Evolutionary conservation across 2,329 filamentous ascomycete species (phyloP).

Genomic region (Epicoccum sorghinum): DNA sequence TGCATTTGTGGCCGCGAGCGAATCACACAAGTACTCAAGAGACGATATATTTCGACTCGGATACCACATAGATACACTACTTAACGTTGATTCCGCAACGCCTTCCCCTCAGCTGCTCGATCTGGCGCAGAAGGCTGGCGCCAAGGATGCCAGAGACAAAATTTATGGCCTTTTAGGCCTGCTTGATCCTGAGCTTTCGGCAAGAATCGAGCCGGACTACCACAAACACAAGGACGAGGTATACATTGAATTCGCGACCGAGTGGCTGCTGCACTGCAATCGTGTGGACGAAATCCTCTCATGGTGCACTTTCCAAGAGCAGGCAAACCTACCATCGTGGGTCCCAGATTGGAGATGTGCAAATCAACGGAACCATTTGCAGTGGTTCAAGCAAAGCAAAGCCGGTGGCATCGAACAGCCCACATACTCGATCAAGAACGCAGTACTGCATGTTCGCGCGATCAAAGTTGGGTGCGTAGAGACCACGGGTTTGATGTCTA

Average conservation of each 20-base stretch:
- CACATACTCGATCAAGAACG: not conserved
- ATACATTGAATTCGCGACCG: not conserved
- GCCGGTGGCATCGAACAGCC: not conserved
- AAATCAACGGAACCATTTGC: no score
- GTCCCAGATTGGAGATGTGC: not conserved
- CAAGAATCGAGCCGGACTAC: not conserved
- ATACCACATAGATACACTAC: not conserved
- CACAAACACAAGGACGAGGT: not conserved
- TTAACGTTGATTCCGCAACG: no score
- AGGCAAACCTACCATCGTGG: not conserved
- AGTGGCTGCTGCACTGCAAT: not conserved
- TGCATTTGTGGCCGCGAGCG: not conserved
- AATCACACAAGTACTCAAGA: not conserved
- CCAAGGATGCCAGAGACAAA: not conserved
- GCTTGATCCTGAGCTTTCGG: not conserved
- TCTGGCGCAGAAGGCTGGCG: not conserved
- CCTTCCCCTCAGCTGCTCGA: not conserved
- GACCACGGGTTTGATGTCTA: no score
- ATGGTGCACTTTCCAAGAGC: not conserved
- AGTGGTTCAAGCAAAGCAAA: no score
- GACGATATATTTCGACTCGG: not conserved
- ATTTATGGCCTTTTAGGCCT: not conserved
- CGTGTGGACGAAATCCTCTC: not conserved
- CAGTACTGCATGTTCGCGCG: no score
- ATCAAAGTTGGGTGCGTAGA: no score